A percentile compares a stretch with the other conserved stretches of the same genome.
Evolutionary conservation across 441 rosid genomes (phyloP).

Genomic region (Viola pubescens): DNA sequence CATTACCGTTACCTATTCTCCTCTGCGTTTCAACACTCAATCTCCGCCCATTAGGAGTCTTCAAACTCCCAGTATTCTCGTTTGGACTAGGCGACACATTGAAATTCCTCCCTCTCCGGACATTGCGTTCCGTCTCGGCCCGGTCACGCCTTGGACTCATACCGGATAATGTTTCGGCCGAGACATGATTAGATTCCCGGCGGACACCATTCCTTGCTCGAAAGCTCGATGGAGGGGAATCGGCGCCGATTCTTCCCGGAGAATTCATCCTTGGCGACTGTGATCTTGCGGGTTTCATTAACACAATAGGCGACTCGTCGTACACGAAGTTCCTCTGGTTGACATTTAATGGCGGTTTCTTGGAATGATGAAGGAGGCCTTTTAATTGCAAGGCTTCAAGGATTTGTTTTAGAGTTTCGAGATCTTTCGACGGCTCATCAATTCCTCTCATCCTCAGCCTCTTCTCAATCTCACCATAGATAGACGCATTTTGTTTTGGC

Average conservation of each 20-base stretch:
- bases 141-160: constrained; percentile 39
- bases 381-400: constrained; percentile 83
- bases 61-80: constrained; percentile 24
- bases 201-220: constrained; percentile 33
- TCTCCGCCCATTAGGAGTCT: constrained; percentile 46
- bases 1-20: constrained; percentile 26
- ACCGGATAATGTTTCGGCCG: constrained; percentile 19
- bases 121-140: constrained; percentile 28
- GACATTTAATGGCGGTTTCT: constrained; percentile 22
- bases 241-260: constrained; percentile 23
- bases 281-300: constrained; percentile 38
- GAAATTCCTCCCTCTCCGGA: constrained; percentile 33
- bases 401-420: constrained; percentile 75
- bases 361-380: constrained; percentile 63
- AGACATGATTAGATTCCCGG: constrained; percentile 20
- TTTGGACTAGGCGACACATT: constrained; percentile 31
- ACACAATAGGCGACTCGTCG: constrained; percentile 48
- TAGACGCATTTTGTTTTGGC: constrained; percentile 38
- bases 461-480: constrained; percentile 57
- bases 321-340: constrained; percentile 34
- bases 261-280: constrained; percentile 16
- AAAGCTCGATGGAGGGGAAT: constrained; percentile 26
- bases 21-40: constrained; percentile 35
- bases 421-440: constrained; percentile 70
- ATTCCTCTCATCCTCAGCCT: constrained; percentile 56